These are phyloP conservation scores for Macrophomina pseudophaseolina DNA, from an alignment of 2,329 filamentous ascomycete genomes.

Conservation along the genomic window DNA sequence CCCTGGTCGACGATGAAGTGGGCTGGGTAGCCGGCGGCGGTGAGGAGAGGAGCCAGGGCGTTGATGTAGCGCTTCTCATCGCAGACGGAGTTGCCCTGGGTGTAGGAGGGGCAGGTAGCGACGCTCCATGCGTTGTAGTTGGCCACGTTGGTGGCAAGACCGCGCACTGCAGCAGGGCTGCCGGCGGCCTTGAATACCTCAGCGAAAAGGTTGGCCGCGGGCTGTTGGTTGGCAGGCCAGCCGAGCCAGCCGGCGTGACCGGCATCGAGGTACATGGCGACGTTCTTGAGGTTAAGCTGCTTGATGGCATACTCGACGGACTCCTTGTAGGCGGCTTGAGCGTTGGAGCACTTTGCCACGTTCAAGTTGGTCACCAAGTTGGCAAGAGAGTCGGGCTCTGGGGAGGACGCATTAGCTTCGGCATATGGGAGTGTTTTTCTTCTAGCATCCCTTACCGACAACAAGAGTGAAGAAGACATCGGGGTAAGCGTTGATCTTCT, in stretches of 20 bases:
- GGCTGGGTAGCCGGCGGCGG: slow-evolving; percentile 54
- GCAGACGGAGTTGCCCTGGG: slow-evolving; percentile 54
- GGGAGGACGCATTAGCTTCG: not conserved
- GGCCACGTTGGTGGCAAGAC: slow-evolving; percentile 62
- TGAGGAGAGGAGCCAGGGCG: slow-evolving; percentile 56
- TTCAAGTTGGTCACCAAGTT: slow-evolving; percentile 67
- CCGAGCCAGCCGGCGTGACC: slow-evolving; percentile 70
- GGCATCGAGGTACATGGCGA: slow-evolving; percentile 68
- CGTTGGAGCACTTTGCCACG: slow-evolving; percentile 60
- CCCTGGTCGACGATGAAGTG: slow-evolving; percentile 61
- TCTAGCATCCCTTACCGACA: slow-evolving; percentile 46
- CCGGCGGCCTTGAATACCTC: slow-evolving; percentile 54
- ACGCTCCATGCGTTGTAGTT: slow-evolving; percentile 64
- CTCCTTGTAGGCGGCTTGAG: slow-evolving; percentile 60
- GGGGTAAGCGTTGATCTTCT: slow-evolving; percentile 59
- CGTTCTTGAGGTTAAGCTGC: slow-evolving; percentile 64
- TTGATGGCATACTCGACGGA: slow-evolving; percentile 62
- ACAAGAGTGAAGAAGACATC: slow-evolving; percentile 58
- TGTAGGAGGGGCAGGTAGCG: slow-evolving; percentile 51
- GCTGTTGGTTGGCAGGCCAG: slow-evolving; percentile 64
- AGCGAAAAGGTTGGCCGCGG: slow-evolving; percentile 56
- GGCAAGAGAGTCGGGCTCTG: slow-evolving; percentile 64
- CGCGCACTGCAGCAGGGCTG: slow-evolving; percentile 55
- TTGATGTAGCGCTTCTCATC: slow-evolving; percentile 61
- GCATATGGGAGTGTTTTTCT: not conserved